phyloP scores from a whole-genome alignment of 441 rosid species.

The Euphorbia corollata region DNA sequence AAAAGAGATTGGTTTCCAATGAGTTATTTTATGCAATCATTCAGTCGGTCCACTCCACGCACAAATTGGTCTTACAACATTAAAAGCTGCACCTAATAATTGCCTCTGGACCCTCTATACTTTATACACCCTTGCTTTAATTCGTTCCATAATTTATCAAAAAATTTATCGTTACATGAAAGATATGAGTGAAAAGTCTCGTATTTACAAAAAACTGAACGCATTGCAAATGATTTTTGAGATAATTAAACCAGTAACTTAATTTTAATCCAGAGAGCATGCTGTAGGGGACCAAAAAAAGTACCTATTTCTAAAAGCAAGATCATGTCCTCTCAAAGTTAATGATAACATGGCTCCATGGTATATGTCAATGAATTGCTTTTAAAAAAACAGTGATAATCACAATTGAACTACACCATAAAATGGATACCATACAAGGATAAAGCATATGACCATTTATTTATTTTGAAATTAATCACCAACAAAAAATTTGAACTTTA shows the following conservation, averaged over 20 bases:
- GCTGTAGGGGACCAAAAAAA: slow-evolving; percentile 5
- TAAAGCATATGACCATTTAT: background rate
- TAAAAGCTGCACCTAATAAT: background rate
- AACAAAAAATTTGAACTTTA: slow-evolving; percentile 14
- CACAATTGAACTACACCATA: background rate
- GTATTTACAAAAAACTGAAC: background rate
- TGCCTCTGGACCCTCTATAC: no score
- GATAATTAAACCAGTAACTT: background rate
- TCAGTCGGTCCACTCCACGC: background rate
- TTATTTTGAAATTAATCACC: background rate
- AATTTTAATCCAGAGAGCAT: slow-evolving; percentile 1
- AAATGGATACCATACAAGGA: background rate
- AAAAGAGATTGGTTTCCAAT: no score
- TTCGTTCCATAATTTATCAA: no score
- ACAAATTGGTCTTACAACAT: background rate
- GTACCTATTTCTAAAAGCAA: background rate
- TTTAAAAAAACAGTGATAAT: background rate
- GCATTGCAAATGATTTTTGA: background rate
- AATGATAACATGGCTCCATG: background rate
- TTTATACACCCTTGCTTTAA: no score
- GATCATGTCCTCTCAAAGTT: slow-evolving; percentile 5
- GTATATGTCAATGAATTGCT: background rate
- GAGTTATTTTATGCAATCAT: background rate
- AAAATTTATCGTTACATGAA: no score
- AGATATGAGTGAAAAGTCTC: background rate